Evolutionary conservation across 805 yeast genomes (phyloP).

Genomic region (Teunomyces atbi): DNA sequence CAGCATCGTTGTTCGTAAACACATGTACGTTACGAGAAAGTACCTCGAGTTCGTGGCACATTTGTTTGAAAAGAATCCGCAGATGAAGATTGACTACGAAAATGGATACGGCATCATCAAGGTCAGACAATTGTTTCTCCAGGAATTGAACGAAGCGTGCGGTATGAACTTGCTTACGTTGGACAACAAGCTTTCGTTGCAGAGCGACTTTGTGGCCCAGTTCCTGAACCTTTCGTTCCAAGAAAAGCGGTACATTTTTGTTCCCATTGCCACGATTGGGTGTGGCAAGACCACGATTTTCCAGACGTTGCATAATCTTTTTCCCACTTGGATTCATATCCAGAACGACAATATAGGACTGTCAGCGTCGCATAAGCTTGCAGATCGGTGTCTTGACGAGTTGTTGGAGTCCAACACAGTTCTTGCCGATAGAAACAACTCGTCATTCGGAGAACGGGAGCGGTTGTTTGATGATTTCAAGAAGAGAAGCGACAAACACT

Average conservation of each 20-base stretch:
- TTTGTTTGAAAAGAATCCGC: constrained; percentile 49
- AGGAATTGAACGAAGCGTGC: constrained; percentile 36
- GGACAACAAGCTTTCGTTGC: constrained; percentile 36
- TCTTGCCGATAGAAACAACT: constrained; percentile 82
- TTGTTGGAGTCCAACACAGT: constrained; percentile 46
- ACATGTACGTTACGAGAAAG: constrained; percentile 58
- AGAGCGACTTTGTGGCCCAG: constrained; percentile 17
- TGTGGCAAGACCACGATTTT: constrained; percentile 92
- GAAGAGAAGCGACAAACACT: constrained; percentile 41
- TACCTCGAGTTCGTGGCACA: constrained; percentile 69
- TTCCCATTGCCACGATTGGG: constrained; percentile 88
- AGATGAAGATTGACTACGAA: constrained; percentile 44
- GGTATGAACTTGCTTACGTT: constrained; percentile 59
- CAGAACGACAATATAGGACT: constrained; percentile 75
- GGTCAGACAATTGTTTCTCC: constrained; percentile 64
- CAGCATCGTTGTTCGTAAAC: constrained; percentile 28
- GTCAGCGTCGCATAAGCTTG: constrained; percentile 48
- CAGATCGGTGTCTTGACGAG: constrained; percentile 41
- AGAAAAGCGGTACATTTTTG: constrained; percentile 55
- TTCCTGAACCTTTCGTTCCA: constrained; percentile 12
- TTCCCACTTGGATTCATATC: constrained; percentile 59
- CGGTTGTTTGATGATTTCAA: constrained; percentile 58
- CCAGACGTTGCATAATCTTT: constrained; percentile 53
- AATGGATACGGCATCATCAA: constrained; percentile 71
- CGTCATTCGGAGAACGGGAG: constrained; percentile 63